Evolutionary conservation across 2,329 filamentous ascomycete species (phyloP).

Genomic region (Aspergillus glaucus): DNA sequence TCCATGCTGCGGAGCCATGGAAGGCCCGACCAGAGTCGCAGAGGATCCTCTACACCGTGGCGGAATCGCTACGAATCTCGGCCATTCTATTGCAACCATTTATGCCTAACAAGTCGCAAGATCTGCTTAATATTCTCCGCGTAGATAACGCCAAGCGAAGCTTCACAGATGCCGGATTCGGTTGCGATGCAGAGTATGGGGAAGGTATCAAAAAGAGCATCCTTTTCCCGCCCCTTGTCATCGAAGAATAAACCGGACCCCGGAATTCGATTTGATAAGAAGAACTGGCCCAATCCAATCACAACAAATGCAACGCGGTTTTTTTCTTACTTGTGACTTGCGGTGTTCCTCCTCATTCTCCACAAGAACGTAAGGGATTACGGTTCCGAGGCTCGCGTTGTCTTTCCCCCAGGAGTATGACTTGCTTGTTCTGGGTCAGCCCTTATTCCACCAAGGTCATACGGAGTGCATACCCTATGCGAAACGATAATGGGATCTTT

Average conservation of each 20-base stretch:
- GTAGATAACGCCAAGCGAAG: slow-evolving; percentile 59
- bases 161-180: slow-evolving; percentile 56
- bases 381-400: too few relatives aligned
- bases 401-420: too few relatives aligned
- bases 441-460: too few relatives aligned
- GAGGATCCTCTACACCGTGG: slow-evolving; percentile 60
- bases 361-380: not conserved
- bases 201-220: slow-evolving; percentile 40
- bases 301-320: not conserved
- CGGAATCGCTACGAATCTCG: slow-evolving; percentile 70
- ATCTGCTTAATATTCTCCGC: slow-evolving; percentile 70
- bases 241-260: slow-evolving; percentile 27
- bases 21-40: slow-evolving; percentile 43
- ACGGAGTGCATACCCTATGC: too few relatives aligned
- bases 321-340: not conserved
- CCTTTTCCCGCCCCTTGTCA: slow-evolving; percentile 47
- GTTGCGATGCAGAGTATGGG: slow-evolving; percentile 67
- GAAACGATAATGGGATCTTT: too few relatives aligned
- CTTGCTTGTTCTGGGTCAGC: too few relatives aligned
- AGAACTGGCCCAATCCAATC: slow-evolving; percentile 17
- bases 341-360: slow-evolving; percentile 3
- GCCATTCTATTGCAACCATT: slow-evolving; percentile 86
- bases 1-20: slow-evolving; percentile 67
- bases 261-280: slow-evolving; percentile 23
- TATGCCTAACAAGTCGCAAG: slow-evolving; percentile 70